These are phyloP conservation scores for Sambucus nigra DNA, from an alignment of 129 eudicot species.

Conservation along the genomic window DNA sequence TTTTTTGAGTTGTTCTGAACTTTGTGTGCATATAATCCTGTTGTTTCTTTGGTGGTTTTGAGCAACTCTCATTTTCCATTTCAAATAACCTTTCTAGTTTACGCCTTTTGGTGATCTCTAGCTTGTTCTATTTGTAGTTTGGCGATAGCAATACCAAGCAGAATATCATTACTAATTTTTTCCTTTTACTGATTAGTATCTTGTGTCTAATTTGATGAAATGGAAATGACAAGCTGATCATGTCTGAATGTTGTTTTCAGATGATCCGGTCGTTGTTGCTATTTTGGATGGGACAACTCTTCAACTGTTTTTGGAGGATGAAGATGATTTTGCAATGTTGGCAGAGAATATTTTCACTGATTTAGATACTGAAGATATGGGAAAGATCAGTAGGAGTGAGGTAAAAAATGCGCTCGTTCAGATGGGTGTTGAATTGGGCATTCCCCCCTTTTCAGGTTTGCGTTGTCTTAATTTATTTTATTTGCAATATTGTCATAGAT, in stretches of 20 bases:
- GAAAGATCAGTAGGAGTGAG: slow-evolving; percentile 34
- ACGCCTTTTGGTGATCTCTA: too few species aligned
- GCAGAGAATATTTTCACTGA: slow-evolving; percentile 51
- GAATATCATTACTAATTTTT: neutral
- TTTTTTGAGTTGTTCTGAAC: too few species aligned
- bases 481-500: neutral
- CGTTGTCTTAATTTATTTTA: neutral
- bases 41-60: too few species aligned
- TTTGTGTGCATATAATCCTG: too few species aligned
- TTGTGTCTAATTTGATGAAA: neutral
- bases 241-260: slow-evolving; percentile 11
- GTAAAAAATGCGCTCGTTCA: slow-evolving; percentile 25
- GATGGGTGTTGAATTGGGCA: slow-evolving; percentile 45
- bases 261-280: slow-evolving; percentile 36
- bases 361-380: slow-evolving; percentile 35
- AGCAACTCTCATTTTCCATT: too few species aligned
- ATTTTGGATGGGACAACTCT: slow-evolving; percentile 31
- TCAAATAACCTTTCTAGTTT: too few species aligned
- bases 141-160: too few species aligned
- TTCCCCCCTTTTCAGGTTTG: slow-evolving; percentile 42
- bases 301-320: slow-evolving; percentile 36
- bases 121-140: too few species aligned
- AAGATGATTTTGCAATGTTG: slow-evolving; percentile 53
- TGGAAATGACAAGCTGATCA: neutral
- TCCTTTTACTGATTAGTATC: neutral